Evolutionary conservation across 805 yeast genomes (phyloP).

Genomic region (Lipomyces kockii): DNA sequence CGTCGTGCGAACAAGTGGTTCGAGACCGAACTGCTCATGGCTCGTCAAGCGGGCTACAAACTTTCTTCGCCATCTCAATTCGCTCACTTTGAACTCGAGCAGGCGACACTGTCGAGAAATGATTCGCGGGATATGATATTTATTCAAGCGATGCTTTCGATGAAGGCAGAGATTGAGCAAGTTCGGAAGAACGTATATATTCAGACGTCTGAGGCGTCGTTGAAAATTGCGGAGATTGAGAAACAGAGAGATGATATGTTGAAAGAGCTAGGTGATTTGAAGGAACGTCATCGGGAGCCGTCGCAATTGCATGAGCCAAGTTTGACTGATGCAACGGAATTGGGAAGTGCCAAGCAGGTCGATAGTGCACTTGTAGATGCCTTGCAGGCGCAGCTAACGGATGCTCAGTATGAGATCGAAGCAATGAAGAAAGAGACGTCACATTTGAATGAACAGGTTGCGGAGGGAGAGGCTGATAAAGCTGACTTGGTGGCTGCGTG

Average conservation of each 20-base stretch:
- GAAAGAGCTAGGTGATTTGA: slow-evolving; percentile 14
- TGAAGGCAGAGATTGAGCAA: slow-evolving; percentile 36
- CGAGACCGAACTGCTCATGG: slow-evolving; percentile 37
- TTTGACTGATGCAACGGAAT: neutral
- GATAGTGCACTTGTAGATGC: neutral
- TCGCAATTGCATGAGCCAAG: neutral
- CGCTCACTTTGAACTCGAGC: slow-evolving; percentile 22
- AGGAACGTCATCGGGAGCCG: neutral
- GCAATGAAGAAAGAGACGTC: neutral
- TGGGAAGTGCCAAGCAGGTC: neutral
- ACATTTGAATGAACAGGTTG: neutral
- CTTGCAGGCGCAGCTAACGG: neutral
- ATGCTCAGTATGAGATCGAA: neutral
- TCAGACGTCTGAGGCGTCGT: slow-evolving; percentile 28
- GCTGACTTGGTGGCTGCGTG: neutral
- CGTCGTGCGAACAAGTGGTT: slow-evolving; percentile 35
- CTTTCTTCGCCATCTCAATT: slow-evolving; percentile 20
- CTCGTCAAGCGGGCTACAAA: slow-evolving; percentile 37
- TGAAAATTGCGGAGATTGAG: slow-evolving; percentile 22
- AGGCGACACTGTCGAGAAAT: slow-evolving; percentile 5
- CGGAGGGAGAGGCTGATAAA: slow-evolving; percentile 2
- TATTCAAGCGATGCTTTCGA: slow-evolving; percentile 31
- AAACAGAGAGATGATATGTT: slow-evolving; percentile 24
- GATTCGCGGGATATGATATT: slow-evolving; percentile 12
- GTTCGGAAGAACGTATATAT: slow-evolving; percentile 22